Base-by-base conservation (phyloP, 148 eudicot species). In the Camellia lanceoleosa region DNA sequence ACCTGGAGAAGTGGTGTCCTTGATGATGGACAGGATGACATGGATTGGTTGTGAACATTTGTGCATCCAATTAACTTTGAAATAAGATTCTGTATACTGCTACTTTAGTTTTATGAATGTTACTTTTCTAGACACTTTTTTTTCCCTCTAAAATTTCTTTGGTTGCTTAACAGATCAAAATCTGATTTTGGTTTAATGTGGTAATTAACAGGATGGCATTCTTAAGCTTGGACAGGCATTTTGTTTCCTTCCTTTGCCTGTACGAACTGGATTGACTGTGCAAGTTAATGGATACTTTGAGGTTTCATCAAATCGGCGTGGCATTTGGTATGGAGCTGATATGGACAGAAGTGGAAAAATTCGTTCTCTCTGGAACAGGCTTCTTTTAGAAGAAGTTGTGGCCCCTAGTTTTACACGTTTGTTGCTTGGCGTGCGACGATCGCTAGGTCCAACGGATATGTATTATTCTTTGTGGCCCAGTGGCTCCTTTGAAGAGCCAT, bases 301-400 rank as follows among this genome's bases (percentile, higher is more conserved):
- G 87, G 98, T 96, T 67, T 96, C 99, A 73, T 96, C 99, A 72
- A 96, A 96, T 73, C 99, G 99, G 65, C 99, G 99, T 74, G 98
- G 99, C 68, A 96, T 96, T 86, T 96, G 99, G 99, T 96, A 94
- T 84, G 99, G 99, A 20, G 97, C 85, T 73, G 99, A 96, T 84
- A 96, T 96, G 99, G 99, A 96, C 89, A 91, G 98, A 89, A 90
- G 95, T 85, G 99, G 99, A 81, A 94, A 88, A 87, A 85, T 96
- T 58, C 91, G 99, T 79, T 96, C 99, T 79, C 81, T 91, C 56
- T 96, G 99, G 99, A 96, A 96, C 87, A 91, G 88, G 87, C 92
- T 96, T 87, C 94, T 96, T 68, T 87, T 96, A 73, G 98, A 96
- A 87, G 99, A 96, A 79, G 89, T 94, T 73, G 85, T 94, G 74